phyloP scores from a whole-genome alignment of 2,329 filamentous ascomycete genomes.

The Xylaria sp. region DNA sequence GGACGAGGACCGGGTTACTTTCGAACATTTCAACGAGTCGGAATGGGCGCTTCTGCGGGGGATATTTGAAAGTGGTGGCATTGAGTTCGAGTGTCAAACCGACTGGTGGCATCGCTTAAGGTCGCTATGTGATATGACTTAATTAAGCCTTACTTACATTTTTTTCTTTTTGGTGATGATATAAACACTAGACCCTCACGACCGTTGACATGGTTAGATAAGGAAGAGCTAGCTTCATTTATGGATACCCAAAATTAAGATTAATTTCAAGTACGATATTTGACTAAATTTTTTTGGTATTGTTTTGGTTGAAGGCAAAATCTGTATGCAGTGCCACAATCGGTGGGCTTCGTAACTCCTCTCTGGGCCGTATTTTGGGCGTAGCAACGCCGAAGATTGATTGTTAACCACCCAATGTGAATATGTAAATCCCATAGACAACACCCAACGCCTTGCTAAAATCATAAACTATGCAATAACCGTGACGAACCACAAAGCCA shows the following conservation, averaged over 20 bases:
- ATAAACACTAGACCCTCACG: not conserved
- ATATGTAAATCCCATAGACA: slow-evolving; percentile 28
- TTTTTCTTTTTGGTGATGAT: no score
- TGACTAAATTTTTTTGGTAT: slow-evolving; percentile 22
- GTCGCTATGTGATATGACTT: slow-evolving; percentile 27
- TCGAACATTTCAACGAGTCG: slow-evolving; percentile 17
- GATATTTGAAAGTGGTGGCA: slow-evolving; percentile 21
- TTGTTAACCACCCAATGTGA: slow-evolving; percentile 23
- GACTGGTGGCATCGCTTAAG: slow-evolving; percentile 29
- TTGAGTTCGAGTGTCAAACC: slow-evolving; percentile 23
- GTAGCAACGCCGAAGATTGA: slow-evolving; percentile 8
- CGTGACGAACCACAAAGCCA: slow-evolving; percentile 16
- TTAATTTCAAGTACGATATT: not conserved
- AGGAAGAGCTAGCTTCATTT: slow-evolving; percentile 5
- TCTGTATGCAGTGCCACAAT: slow-evolving; percentile 6
- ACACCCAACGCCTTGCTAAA: slow-evolving; percentile 48
- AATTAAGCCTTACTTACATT: slow-evolving; percentile 9
- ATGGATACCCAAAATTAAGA: slow-evolving; percentile 13
- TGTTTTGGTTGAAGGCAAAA: slow-evolving; percentile 16
- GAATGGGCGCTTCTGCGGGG: slow-evolving; percentile 24
- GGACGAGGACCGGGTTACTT: slow-evolving; percentile 8
- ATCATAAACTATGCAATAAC: slow-evolving; percentile 38
- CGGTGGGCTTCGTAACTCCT: not conserved
- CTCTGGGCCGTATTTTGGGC: not conserved
- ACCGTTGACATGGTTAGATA: not conserved